phyloP scores from a whole-genome alignment of 805 yeast species.

The Clavispora phyllophila region DNA sequence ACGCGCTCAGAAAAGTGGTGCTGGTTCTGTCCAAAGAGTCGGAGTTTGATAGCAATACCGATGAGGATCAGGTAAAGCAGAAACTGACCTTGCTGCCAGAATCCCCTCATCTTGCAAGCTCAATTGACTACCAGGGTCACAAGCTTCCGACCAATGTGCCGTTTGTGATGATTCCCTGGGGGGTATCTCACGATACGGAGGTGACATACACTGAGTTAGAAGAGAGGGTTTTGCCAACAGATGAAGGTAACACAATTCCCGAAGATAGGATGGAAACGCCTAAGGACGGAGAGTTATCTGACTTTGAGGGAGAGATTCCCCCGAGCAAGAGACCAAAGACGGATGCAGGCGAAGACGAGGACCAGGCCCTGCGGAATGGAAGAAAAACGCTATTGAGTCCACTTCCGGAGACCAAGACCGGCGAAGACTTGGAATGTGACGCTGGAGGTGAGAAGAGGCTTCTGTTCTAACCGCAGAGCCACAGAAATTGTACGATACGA shows the following conservation, averaged over 20 bases:
- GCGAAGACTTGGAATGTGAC: background rate
- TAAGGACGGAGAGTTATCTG: background rate
- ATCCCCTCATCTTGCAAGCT: background rate
- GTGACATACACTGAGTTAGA: too few relatives aligned
- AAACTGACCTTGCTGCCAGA: background rate
- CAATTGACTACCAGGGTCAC: slow-evolving; percentile 1
- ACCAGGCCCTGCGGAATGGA: too few relatives aligned
- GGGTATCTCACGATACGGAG: too few relatives aligned
- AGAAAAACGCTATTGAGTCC: background rate
- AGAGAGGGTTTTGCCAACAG: too few relatives aligned
- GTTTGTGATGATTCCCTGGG: slow-evolving; percentile 10
- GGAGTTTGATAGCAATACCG: background rate
- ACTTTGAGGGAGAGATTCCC: background rate
- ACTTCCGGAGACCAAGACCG: background rate
- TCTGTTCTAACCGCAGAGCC: too few relatives aligned
- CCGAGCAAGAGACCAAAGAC: background rate
- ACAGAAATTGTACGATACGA: too few relatives aligned
- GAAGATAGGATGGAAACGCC: background rate
- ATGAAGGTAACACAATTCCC: too few relatives aligned
- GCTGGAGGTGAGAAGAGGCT: too few relatives aligned
- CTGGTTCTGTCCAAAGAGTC: slow-evolving; percentile 2
- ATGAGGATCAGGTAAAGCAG: background rate
- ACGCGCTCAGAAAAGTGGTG: slow-evolving; percentile 10
- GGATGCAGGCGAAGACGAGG: background rate
- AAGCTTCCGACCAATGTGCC: slow-evolving; percentile 12